Conservation (phyloP, 2,329 filamentous ascomycete species). For the Truncatella angustata region DNA sequence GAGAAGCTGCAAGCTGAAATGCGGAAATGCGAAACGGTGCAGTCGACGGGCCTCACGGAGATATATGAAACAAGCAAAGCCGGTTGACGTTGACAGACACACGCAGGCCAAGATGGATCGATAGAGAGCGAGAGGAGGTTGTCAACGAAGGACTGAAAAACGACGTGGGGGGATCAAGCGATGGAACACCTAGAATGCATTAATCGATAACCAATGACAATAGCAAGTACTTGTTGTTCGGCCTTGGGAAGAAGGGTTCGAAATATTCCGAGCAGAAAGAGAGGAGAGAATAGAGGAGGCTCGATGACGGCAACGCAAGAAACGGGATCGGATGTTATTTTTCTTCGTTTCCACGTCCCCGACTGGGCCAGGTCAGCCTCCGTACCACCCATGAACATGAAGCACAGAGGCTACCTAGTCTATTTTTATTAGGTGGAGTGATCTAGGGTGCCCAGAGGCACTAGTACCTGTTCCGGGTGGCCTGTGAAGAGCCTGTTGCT, state of each 20-base stretch:
- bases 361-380: constrained; percentile 6
- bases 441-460: constrained; percentile 9
- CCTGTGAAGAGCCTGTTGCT: neutral
- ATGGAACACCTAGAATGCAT: constrained; percentile 5
- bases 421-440: constrained; percentile 15
- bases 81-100: neutral
- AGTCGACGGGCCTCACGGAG: neutral
- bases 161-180: constrained; percentile 1
- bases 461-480: constrained; percentile 10
- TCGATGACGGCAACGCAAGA: neutral
- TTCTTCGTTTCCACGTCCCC: neutral
- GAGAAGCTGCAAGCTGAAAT: neutral
- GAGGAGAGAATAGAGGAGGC: neutral
- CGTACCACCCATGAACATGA: neutral
- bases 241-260: neutral
- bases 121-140: neutral
- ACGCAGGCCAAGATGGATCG: neutral
- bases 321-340: constrained; percentile 10
- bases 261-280: constrained; percentile 1
- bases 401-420: constrained; percentile 4
- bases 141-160: neutral
- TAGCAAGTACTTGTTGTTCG: neutral
- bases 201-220: constrained; percentile 1
- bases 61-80: neutral
- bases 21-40: neutral